phyloP scores from a whole-genome alignment of 108 stramenopile species.

The Discostella pseudostelligera region DNA sequence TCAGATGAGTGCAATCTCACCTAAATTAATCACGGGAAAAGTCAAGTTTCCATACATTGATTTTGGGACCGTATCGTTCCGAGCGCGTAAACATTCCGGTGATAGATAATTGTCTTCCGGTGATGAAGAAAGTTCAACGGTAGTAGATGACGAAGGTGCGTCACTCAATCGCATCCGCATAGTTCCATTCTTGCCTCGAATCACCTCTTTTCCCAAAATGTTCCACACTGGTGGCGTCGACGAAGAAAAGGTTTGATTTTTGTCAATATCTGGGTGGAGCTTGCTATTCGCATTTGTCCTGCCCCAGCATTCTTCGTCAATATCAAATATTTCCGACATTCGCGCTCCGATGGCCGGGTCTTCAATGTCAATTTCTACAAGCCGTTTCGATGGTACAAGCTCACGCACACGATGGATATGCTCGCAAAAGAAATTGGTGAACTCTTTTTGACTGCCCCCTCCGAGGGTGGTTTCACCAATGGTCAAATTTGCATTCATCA shows the following conservation, averaged over 20 bases:
- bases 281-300: constrained; percentile 17
- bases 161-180: background rate
- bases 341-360: background rate
- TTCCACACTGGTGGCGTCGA: background rate
- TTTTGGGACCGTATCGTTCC: background rate
- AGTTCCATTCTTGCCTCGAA: constrained; percentile 7
- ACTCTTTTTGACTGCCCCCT: background rate
- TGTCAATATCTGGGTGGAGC: constrained; percentile 13
- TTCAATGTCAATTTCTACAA: constrained; percentile 34
- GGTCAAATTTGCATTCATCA: background rate
- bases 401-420: constrained; percentile 22
- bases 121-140: too few relatives aligned
- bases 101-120: too few relatives aligned
- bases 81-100: background rate
- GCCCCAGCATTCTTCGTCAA: constrained; percentile 23
- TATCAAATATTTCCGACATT: constrained; percentile 27
- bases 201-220: constrained; percentile 1
- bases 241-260: background rate
- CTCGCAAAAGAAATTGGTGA: constrained; percentile 15
- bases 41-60: background rate
- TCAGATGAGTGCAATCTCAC: background rate
- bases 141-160: too few relatives aligned
- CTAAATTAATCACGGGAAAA: background rate
- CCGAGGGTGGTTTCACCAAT: background rate
- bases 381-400: constrained; percentile 1